Base-by-base conservation (phyloP, 192 early-diverging fungal species). In the Coemansia sp. region DNA sequence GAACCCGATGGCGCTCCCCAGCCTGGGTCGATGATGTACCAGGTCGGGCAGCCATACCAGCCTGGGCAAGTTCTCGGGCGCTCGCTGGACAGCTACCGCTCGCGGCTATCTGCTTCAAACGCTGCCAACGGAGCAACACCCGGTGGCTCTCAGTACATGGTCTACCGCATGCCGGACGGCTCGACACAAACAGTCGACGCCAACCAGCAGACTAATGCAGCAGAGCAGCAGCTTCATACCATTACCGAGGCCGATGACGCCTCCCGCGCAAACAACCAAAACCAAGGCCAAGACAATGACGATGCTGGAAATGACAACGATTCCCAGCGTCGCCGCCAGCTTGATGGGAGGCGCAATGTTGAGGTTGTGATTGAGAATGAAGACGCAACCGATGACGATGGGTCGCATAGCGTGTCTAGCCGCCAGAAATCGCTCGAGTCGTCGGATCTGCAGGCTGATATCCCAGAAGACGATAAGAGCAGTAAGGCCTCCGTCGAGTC, bases 91-190 rank as follows among this genome's bases (percentile, higher is more conserved):
- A 37, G 72, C 37, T 83, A 76, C 48, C 80, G 80, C 59, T 61
- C 80, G 50, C 72, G 80, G 22, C 10, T 76, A 44, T 19, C 75
- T 0, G 71, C 68, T 16, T 65, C 68, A 7, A 6, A 59, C 1
- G 13, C 60, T 1, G 39, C 59, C 4, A 55, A 44, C 7, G 39
- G 64, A 17, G n/a, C 20, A 25, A 12, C 53, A 7, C 10, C 69
- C 1, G 56, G 19, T 1, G 4, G 68, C n/a, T 42, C 72, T 4
- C 80, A 83, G 60, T 83, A 83, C 69, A 75, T 75, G 80, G 48
- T 76, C n/a, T 83, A 83, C 49, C 71, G 80, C n/a, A 75, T 83
- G 75, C 75, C 75, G 16, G 80, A 83, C 40, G 80, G 72, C 25
- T 62, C 72, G 11, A 68, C 71, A 2, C 75, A 83, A 25, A 32